Base-by-base conservation (phyloP, 306 rosid genomes). In the Fagus crenata region DNA sequence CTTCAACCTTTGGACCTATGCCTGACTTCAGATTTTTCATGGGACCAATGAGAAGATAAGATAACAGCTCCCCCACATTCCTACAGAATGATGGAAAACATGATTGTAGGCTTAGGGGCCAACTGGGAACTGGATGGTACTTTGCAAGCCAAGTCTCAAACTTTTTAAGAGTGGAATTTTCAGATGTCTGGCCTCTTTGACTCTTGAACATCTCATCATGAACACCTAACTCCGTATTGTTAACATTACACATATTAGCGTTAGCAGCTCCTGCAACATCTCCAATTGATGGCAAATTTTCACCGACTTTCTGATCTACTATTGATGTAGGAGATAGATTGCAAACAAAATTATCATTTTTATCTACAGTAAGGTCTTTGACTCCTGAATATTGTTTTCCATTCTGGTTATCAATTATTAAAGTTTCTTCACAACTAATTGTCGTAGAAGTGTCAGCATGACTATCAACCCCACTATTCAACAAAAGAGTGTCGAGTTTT, bases 11-110 rank as follows among this genome's bases (percentile, higher is more conserved):
- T 1, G 82, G 73, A 76, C 84, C 82, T 80, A 81, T 58, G 67
- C 78, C 78, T 65, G 88, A 88, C 65, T 78, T 84, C 75, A 90
- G 75, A 69, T 82, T 85, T 78, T 83, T 87, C 85, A 92, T 42
- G 77, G 87, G 64, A 78, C 76, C 83, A 71, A 76, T 74, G 63
- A 90, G 70, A 73, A 79, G 77, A 84, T 64, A 12, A 74, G 84
- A 78, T 64, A 89, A 81, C 55, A 75, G 74, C 79, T 81, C 86
- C 80, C 79, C 87, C 37, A 85, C 75, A 77, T 84, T 79, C 80
- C 79, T 87, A 43, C 87, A 54, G 74, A 85, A 53, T 15, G 86
- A 78, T 37, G 84, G 75, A 65, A 88, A 74, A 74, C 84, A 82
- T 72, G 75, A 87, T 81, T 84, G 84, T 81, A 75, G 60, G 63